Evolutionary conservation across 352 stramenopile genomes (phyloP).

Genomic region (Thraustochytrium striatum): DNA sequence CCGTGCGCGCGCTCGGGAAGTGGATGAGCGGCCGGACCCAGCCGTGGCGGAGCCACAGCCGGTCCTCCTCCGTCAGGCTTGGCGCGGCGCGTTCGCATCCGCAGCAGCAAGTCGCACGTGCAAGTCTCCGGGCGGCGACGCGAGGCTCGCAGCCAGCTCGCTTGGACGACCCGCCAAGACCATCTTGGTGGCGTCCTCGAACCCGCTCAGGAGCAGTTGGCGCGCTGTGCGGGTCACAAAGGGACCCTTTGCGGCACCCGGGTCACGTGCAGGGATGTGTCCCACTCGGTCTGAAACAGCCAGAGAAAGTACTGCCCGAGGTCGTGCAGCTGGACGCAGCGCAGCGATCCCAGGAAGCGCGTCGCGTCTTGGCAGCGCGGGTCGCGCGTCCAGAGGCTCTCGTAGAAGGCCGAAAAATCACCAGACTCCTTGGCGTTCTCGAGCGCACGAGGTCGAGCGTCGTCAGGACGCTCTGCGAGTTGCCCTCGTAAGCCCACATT

Average conservation of each 20-base stretch:
- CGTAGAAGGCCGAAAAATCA: constrained; percentile 13
- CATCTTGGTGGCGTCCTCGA: constrained; percentile 11
- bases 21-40: constrained; percentile 19
- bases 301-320: constrained; percentile 29
- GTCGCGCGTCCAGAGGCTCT: background rate
- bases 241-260: background rate
- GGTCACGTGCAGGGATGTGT: background rate
- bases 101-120: too few species aligned
- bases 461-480: background rate
- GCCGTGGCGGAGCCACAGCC: constrained; percentile 5
- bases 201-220: constrained; percentile 25
- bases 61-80: too few species aligned
- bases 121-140: too few species aligned
- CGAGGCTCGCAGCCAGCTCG: too few species aligned
- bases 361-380: background rate
- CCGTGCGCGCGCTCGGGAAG: background rate
- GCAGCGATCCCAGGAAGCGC: background rate
- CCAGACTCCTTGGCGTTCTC: background rate
- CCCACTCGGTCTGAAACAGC: constrained; percentile 30
- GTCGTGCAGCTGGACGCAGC: constrained; percentile 45
- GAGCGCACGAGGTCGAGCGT: constrained; percentile 15
- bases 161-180: too few species aligned
- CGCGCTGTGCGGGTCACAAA: constrained; percentile 3
- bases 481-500: background rate
- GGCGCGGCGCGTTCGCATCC: too few species aligned